These are phyloP conservation scores for Suhomyces bolitotheri DNA, from an alignment of 1,139 yeast species.

Conservation along the genomic window DNA sequence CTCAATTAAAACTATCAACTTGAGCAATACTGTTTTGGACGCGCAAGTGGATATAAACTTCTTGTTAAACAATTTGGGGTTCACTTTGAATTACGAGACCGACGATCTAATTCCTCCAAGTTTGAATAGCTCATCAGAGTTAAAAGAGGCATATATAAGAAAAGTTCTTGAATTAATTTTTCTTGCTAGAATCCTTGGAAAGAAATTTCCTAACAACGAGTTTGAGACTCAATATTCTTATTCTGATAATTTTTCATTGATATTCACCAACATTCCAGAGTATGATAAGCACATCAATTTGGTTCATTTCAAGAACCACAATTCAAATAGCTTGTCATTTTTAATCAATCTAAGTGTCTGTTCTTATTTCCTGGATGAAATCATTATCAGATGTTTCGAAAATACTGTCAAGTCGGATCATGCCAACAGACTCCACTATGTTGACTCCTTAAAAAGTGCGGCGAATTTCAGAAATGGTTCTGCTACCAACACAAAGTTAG, in stretches of 20 bases:
- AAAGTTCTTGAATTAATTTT: conserved; percentile 50
- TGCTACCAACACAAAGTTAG: conserved; percentile 22
- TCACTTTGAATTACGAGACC: conserved; percentile 39
- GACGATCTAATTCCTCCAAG: conserved; percentile 62
- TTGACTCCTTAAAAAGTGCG: conserved; percentile 54
- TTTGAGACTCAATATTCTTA: conserved; percentile 42
- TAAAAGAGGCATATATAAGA: conserved; percentile 50
- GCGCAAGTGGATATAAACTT: conserved; percentile 57
- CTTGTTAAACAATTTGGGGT: conserved; percentile 48
- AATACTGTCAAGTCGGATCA: conserved; percentile 55
- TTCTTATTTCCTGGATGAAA: conserved; percentile 59
- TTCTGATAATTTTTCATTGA: conserved; percentile 38
- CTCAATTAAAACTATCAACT: conserved; percentile 53
- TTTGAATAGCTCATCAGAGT: conserved; percentile 26
- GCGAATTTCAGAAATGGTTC: conserved; percentile 19
- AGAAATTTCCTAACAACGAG: conserved; percentile 22
- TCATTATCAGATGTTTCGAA: conserved; percentile 63
- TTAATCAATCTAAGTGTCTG: conserved; percentile 60
- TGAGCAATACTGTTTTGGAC: conserved; percentile 49
- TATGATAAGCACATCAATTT: conserved; percentile 42
- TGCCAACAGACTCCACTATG: conserved; percentile 55
- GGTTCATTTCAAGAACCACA: conserved; percentile 24
- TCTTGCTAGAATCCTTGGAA: conserved; percentile 35
- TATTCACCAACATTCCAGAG: conserved; percentile 39
- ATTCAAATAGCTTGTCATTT: conserved; percentile 28